Percentiles rank a stretch among this genome's conserved stretches.
These are phyloP conservation scores for Talaromyces albobiverticillius DNA, from an alignment of 2,329 filamentous ascomycete genomes.

Conservation along the genomic window DNA sequence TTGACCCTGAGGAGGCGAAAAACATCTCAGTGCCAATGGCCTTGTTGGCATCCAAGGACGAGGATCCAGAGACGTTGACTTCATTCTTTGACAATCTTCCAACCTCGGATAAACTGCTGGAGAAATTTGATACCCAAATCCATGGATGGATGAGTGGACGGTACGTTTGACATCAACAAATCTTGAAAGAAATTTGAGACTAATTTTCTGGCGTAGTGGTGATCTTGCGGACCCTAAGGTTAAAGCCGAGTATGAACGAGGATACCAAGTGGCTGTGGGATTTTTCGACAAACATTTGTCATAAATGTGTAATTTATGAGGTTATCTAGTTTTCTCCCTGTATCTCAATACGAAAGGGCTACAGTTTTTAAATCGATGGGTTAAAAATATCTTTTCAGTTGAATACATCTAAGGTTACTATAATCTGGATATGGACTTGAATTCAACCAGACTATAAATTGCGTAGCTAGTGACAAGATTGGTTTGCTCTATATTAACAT, in stretches of 20 bases:
- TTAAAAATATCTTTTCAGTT: no score
- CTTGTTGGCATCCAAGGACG: constrained; percentile 25
- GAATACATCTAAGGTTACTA: no score
- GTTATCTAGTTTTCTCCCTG: not conserved
- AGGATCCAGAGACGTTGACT: constrained; percentile 7
- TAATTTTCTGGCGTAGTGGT: constrained; percentile 24
- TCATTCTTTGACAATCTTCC: constrained; percentile 20
- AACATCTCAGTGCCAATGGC: constrained; percentile 11
- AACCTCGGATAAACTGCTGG: constrained; percentile 38
- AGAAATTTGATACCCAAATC: constrained; percentile 64
- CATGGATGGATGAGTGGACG: constrained; percentile 74
- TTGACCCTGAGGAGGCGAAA: constrained; percentile 12
- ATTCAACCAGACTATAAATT: no score
- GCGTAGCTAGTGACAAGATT: no score
- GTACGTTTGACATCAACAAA: not conserved
- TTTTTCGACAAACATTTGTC: constrained; percentile 9
- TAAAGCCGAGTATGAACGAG: constrained; percentile 60
- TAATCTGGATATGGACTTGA: no score
- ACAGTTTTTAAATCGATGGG: not conserved
- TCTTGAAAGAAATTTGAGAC: not conserved
- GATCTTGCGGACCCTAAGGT: constrained; percentile 55
- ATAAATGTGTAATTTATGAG: not conserved
- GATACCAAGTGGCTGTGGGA: constrained; percentile 24
- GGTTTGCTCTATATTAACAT: not conserved
- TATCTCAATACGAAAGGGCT: not conserved